phyloP scores from a whole-genome alignment of 192 early-diverging fungal species.

The Podila horticola region DNA sequence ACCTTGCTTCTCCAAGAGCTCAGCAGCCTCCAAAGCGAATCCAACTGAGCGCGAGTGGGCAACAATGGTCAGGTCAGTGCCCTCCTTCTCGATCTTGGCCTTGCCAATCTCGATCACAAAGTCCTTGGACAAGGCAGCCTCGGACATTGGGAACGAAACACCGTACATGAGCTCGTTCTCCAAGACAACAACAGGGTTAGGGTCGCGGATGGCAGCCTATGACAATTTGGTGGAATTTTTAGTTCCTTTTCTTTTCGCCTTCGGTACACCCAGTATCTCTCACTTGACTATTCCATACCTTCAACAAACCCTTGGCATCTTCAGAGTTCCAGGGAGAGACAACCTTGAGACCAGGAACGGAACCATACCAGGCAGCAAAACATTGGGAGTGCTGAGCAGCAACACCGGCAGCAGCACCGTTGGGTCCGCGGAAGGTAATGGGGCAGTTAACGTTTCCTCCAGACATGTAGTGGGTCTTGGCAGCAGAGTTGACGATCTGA shows the following conservation, averaged over 20 bases:
- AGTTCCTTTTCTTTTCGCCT: no score
- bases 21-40: slow-evolving; percentile 88
- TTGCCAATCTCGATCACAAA: slow-evolving; percentile 95
- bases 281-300: slow-evolving; percentile 49
- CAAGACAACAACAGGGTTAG: slow-evolving; percentile 95
- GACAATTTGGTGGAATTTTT: neutral
- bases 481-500: slow-evolving; percentile 99
- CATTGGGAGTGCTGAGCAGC: slow-evolving; percentile 99
- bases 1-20: slow-evolving; percentile 83
- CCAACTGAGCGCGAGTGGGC: slow-evolving; percentile 92
- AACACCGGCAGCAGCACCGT: slow-evolving; percentile 97
- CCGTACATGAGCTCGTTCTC: slow-evolving; percentile 99
- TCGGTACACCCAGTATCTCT: no score
- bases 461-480: slow-evolving; percentile 98
- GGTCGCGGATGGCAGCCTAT: slow-evolving; percentile 94
- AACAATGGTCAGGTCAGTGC: slow-evolving; percentile 92
- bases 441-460: slow-evolving; percentile 88
- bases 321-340: slow-evolving; percentile 95
- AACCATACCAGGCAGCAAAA: slow-evolving; percentile 98
- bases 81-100: slow-evolving; percentile 80
- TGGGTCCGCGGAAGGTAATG: slow-evolving; percentile 98
- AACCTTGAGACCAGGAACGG: slow-evolving; percentile 97
- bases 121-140: slow-evolving; percentile 75
- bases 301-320: slow-evolving; percentile 97
- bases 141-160: slow-evolving; percentile 82